Base-by-base conservation (phyloP, 352 stramenopile species). In the Plasmopara viticola region DNA sequence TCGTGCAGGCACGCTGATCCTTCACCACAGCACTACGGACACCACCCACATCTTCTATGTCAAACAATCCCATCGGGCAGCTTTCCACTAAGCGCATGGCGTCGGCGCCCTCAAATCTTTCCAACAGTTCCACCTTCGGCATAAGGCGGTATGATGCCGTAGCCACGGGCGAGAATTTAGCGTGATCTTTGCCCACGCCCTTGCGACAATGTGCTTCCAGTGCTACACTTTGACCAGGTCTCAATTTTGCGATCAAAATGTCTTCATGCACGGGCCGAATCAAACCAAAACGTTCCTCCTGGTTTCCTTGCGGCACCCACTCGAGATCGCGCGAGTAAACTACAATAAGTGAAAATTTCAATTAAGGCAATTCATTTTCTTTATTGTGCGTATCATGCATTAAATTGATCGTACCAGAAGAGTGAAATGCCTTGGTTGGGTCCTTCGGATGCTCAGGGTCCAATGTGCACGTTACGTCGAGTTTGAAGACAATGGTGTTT, bases 401-500 rank as follows among this genome's bases (percentile, higher is more conserved):
- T 43, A 9, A 45, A 41, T 31, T 9, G 14, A 44, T 62, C 68
- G 51, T 66, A 86, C 74, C 65, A n/a, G 70, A 80, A 47, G 79
- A 73, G 60, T 86, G 57, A 51, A 74, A 58, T 2, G 79, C 79
- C 60, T 90, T 90, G 28, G 70, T 72, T 4, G 70, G 68, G 55
- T 87, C 78, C 43, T 81, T 80, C 20, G 80, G 74, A 54, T 87
- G 64, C 17, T 73, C 72, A 1, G 78, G 75, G 56, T 90, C 76
- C 33, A 65, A 75, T 45, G 71, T 84, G 68, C 93, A 98, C 3
- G 77, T 94, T 7, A 98, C 87, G 42, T 97, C 84, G 18, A 98
- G 73, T 72, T 95, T 93, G 62, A 98, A 98, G 12, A 98, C 95
- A 55, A 98, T 83, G 4, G 94, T 98, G 75, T 98, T 98, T 48